Evolutionary conservation across 1,139 yeast species (phyloP), one percentile per base, ranked within the genome.

Genomic region (Scheffersomyces insectosa): DNA sequence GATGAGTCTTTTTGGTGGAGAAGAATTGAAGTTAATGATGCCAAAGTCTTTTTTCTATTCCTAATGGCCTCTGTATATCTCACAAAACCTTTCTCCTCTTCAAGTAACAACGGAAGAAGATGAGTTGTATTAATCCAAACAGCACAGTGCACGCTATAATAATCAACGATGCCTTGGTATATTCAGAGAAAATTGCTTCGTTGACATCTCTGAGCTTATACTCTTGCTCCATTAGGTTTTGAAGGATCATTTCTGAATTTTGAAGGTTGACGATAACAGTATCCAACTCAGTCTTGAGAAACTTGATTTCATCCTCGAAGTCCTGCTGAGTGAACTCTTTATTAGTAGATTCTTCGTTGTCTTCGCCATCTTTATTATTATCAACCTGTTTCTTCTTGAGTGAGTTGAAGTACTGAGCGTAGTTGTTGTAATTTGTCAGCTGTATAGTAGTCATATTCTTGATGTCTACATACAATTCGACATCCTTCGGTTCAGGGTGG

Each of bases 131-230:
- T 7, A 62, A 13, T 1, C 77, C 76, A 49, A 65, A 59, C 2
- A 60, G 44, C 23, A 58, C 49, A 12, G 68, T 70, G 13, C 61
- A 50, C 13, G 57, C 46, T 28, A 71, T 51, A 14, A 72, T 43
- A 7, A 56, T 44, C 33, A 66, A 55, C 12, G 72, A 56, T 15
- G 59, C 52, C 29, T 48, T 47, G 16, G 74, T 68, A 54, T 69
- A 71, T 14, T 62, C 63, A 27, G 64, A 55, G 44, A 52, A 73
- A 30, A 73, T 72, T 15, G 56, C 60, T 49, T 74, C 79, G 52
- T 74, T 74, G 37, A 62, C 63, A 48, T 72, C 71, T 45, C 79
- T 54, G 40, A 72, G 57, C 46, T 55, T 57, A 16, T 50, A 57
- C 49, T 74, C 78, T 43, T 67, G 69, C 28, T 62, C 63, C 53